Conservation (phyloP, 495 filamentous ascomycete species). For the Pyrenula aspistea region DNA sequence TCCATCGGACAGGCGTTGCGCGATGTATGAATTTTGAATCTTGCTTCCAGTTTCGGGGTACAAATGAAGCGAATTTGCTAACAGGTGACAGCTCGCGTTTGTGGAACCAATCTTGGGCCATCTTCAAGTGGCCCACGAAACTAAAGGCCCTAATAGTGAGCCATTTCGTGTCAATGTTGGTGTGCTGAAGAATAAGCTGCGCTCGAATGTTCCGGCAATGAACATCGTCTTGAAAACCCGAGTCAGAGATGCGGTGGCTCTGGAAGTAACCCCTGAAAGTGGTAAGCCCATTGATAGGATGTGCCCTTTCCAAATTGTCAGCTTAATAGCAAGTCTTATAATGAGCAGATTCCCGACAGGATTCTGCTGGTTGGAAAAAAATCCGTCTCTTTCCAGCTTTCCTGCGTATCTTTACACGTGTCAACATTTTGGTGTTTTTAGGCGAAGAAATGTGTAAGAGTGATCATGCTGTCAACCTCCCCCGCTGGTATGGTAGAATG, state of each 20-base stretch:
- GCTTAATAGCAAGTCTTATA: neutral
- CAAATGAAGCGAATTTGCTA: neutral
- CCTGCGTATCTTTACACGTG: constrained; percentile 7
- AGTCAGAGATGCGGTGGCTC: constrained; percentile 6
- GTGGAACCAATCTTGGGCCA: constrained; percentile 8
- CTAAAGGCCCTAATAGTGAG: constrained; percentile 2
- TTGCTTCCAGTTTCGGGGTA: neutral
- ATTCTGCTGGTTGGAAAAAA: constrained; percentile 1
- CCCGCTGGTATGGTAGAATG: neutral
- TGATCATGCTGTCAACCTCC: neutral
- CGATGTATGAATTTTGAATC: constrained; percentile 1
- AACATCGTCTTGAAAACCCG: constrained; percentile 2
- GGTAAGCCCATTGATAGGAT: neutral
- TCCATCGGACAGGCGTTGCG: constrained; percentile 8
- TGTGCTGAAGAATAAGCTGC: constrained; percentile 8
- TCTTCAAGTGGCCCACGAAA: constrained; percentile 5
- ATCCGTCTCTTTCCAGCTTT: constrained; percentile 6
- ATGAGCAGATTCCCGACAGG: neutral
- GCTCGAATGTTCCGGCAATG: constrained; percentile 5
- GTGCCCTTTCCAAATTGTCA: neutral
- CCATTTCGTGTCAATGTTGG: constrained; percentile 4
- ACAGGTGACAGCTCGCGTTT: constrained; percentile 6
- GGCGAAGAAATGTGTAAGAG: constrained; percentile 5
- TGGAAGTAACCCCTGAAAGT: constrained; percentile 2
- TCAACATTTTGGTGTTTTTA: constrained; percentile 5